Base-by-base conservation (phyloP, 1,139 yeast genomes). In the Pichiaceae sp. region DNA sequence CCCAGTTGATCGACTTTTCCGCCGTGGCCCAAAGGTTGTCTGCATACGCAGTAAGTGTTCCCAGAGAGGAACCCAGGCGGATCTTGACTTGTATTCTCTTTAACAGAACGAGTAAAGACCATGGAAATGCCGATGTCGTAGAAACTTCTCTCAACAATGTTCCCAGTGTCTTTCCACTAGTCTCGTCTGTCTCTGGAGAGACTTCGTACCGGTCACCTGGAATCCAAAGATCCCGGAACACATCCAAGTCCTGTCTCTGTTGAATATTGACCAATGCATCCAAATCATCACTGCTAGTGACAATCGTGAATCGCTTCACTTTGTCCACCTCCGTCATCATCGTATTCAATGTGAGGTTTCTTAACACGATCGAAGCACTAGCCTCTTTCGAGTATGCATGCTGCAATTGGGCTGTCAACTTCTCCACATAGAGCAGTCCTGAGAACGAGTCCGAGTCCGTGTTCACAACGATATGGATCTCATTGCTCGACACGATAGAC, bases 301-400 rank as follows among this genome's bases (percentile, higher is more conserved):
- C 68, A 0, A 83, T 70, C 33, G 65, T 58, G 5, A 77, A 52
- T 6, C 47, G 42, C 21, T 49, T 47, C 29, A 60, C 63, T 7
- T 63, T 60, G 1, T 59, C 56, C 29, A 69, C 61, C 5, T 65
- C 67, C 1, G 73, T 60, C 56, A 70, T 40, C 50, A 62, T 44
- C 11, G 60, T 62, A 11, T 64, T 60, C 11, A 68, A 23, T 21
- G 75, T 53, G 4, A 80, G 57, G 29, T 67, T 63, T n/a, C 73
- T 65, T n/a, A 84, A 57, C 1, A 63, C 61, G 14, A 85, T 59
- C 12, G 83, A 78, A 0, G 94, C 95, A 65, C 95, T 85, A 0
- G 82, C 73, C 46, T 86, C 95, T 43, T 95, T 72, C 0, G 97
- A 89, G 53, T 86, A 91, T 15, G 85, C 76, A 56, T 91, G 98